These are phyloP conservation scores for Dendrobium chrysotoxum DNA, from an alignment of 106 monocot genomes.

Conservation along the genomic window DNA sequence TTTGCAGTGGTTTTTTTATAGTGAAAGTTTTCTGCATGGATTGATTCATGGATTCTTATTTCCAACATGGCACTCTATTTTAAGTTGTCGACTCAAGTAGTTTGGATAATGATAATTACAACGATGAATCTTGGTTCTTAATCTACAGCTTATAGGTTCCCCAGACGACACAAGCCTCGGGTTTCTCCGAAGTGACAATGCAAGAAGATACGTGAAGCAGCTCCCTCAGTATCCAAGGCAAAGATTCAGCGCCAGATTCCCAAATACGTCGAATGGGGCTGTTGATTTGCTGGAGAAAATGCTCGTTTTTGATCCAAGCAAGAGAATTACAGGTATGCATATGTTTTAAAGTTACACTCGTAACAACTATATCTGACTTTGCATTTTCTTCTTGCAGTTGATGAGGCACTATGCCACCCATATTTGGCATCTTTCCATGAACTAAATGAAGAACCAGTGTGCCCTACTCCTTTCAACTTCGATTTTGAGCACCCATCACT, in stretches of 20 bases:
- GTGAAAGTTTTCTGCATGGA: neutral
- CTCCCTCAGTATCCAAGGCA: slow-evolving; percentile 71
- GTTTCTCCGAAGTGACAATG: slow-evolving; percentile 78
- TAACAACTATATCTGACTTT: neutral
- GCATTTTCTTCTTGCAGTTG: slow-evolving; percentile 41
- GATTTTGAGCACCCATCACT: slow-evolving; percentile 89
- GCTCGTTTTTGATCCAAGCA: slow-evolving; percentile 91
- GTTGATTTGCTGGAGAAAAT: slow-evolving; percentile 79
- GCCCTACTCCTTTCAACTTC: slow-evolving; percentile 51
- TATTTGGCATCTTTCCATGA: slow-evolving; percentile 76
- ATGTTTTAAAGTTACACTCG: neutral
- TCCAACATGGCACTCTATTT: neutral
- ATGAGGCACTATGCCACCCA: slow-evolving; percentile 72
- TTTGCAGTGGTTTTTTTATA: neutral
- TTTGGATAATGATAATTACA: neutral
- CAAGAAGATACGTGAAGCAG: slow-evolving; percentile 72
- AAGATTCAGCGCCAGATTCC: slow-evolving; percentile 55
- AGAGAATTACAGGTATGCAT: slow-evolving; percentile 62
- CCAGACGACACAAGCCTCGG: slow-evolving; percentile 87
- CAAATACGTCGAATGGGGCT: slow-evolving; percentile 50
- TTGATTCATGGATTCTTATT: neutral
- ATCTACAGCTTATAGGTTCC: slow-evolving; percentile 75
- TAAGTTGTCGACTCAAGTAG: neutral
- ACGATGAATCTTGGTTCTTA: neutral
- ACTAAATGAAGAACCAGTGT: slow-evolving; percentile 78